Conservation (phyloP, 768 basidiomycete genomes). For the Thelephora aurantiotincta region DNA sequence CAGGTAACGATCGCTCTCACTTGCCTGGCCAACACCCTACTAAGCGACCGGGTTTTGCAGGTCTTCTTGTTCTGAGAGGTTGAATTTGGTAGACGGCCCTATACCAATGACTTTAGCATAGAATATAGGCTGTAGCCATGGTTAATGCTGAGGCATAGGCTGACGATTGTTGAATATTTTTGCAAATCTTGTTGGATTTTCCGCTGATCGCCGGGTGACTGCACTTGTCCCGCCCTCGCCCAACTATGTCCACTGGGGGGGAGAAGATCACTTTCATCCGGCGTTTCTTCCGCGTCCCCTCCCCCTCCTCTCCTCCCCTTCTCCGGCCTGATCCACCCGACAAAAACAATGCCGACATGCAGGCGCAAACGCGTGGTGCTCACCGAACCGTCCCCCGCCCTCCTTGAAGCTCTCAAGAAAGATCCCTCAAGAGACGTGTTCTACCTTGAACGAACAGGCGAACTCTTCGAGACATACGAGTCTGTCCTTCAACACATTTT, state of each 20-base stretch:
- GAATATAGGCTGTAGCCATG: no score
- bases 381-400: constrained; percentile 62
- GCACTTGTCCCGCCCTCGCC: no score
- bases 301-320: constrained; percentile 9
- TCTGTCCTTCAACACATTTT: constrained; percentile 26
- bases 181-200: no score
- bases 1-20: constrained; percentile 31
- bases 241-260: no score
- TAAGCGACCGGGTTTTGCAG: constrained; percentile 3
- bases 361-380: constrained; percentile 84
- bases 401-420: constrained; percentile 48
- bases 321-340: constrained; percentile 2
- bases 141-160: no score
- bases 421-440: constrained; percentile 70
- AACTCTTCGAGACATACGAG: constrained; percentile 97
- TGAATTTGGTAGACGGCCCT: not conserved
- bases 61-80: constrained; percentile 13
- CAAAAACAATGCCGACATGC: constrained; percentile 62
- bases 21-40: not conserved
- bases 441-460: constrained; percentile 88
- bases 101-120: no score
- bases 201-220: no score
- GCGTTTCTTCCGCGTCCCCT: no score
- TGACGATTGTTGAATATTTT: no score
- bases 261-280: no score